phyloP scores from a whole-genome alignment of 495 filamentous ascomycete genomes.

The Peziza echinospora region DNA sequence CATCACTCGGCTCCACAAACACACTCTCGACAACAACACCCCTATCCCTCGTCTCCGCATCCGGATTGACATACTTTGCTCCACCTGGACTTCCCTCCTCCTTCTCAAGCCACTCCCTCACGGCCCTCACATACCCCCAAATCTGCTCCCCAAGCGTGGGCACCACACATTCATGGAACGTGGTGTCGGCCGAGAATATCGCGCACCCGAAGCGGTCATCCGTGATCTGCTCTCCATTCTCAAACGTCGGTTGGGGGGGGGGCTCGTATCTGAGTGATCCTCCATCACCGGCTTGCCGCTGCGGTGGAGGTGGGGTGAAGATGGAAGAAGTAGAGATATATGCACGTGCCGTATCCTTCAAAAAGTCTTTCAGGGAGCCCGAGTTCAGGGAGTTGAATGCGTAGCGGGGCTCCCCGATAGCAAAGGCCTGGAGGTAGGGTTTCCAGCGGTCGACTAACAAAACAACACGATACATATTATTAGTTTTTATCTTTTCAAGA shows the following conservation, averaged over 20 bases:
- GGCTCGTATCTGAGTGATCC: no score
- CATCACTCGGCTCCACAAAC: background rate
- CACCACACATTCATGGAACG: background rate
- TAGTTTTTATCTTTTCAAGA: no score
- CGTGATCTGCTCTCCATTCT: constrained; percentile 10
- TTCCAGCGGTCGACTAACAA: constrained; percentile 13
- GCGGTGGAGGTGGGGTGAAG: constrained; percentile 4
- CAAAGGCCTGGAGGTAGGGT: constrained; percentile 9
- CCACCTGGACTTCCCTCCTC: no score
- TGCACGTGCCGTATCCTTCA: constrained; percentile 6
- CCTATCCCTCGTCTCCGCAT: background rate
- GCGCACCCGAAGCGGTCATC: constrained; percentile 13
- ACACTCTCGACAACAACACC: background rate
- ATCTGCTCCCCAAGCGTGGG: background rate
- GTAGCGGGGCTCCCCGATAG: constrained; percentile 12
- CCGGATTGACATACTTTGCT: no score
- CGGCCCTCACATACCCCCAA: background rate
- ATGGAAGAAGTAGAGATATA: no score
- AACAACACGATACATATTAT: no score
- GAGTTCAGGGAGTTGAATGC: constrained; percentile 7
- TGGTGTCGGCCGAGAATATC: constrained; percentile 12
- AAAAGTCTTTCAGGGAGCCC: constrained; percentile 7
- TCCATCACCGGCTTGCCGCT: no score
- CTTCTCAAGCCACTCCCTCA: background rate
- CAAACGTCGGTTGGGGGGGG: no score